Evolutionary conservation across 495 filamentous ascomycete genomes (phyloP), one percentile per base, ranked within the genome.

Genomic region (Neurospora pannonica): DNA sequence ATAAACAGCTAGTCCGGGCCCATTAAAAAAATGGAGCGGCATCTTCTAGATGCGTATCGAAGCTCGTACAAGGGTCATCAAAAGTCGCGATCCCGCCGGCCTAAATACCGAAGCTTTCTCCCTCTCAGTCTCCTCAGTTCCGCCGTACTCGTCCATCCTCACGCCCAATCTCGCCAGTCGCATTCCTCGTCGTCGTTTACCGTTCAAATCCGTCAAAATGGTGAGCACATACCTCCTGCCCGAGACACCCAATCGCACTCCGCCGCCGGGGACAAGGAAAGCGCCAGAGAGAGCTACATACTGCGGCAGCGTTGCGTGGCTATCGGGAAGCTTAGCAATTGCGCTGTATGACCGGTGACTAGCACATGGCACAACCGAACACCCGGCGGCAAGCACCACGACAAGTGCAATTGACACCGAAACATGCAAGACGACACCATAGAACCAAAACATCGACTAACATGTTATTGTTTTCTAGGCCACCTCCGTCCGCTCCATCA

Each of bases 401-500:
- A 67, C 28, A 34, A 62, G 28, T 19, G 28, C 54, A 28, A 67
- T 67, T 67, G 54, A 15, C 54, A 3, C 7, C 15, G 28, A 62
- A 62, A 34, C 24, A 19, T 36, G 8, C 54, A 34, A 34, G 24
- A 67, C 15, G 54, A 31, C 6, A 67, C 6, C 7, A 34, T 34
- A 9, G 6, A 34, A 4, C 28, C 54, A 19, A 67, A 62, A 34
- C 24, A 34, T 3, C 1, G 54, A 34, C 54, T 67, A 34, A 67
- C 54, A 17, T 19, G 15, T 67, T 67, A 9, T 34, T 62, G 28
- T 17, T 19, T 4, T 31, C 71, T 71, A 90, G 88, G 82, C 89
- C 74, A 90, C 89, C 80, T 89, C 94, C 81, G 89, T 99, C 88
- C 95, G 94, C 83, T 96, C 92, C 80, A 94, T 99, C 90, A 97